Evolutionary conservation across 345 rosid genomes (phyloP).

Genomic region (Syzygium jambos): DNA sequence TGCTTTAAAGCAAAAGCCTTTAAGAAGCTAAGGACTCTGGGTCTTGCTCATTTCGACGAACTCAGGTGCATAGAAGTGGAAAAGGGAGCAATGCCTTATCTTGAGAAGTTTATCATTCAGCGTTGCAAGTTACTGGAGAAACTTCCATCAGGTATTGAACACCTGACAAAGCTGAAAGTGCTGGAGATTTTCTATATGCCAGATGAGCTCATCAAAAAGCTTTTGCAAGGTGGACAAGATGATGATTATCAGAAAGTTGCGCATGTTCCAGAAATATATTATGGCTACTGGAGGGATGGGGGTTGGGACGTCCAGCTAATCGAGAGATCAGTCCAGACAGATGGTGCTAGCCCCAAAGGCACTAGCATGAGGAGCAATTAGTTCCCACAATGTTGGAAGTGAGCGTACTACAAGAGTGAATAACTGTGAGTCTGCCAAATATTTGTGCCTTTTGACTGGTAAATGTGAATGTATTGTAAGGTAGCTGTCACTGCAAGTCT

Average conservation of each 20-base stretch:
- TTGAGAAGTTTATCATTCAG: slow-evolving; percentile 14
- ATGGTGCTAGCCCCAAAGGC: background rate
- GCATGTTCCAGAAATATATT: slow-evolving; percentile 16
- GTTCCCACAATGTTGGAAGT: slow-evolving; percentile 11
- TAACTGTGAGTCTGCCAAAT: background rate
- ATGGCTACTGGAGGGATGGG: slow-evolving; percentile 17
- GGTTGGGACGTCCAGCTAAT: slow-evolving; percentile 17
- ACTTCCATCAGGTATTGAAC: slow-evolving; percentile 20
- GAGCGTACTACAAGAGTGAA: background rate
- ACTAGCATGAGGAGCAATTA: slow-evolving; percentile 1
- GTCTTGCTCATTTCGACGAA: slow-evolving; percentile 16
- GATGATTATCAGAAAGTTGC: too few relatives aligned
- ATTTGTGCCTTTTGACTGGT: background rate
- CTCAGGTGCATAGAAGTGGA: slow-evolving; percentile 9
- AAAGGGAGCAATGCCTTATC: slow-evolving; percentile 13
- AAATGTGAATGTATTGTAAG: background rate
- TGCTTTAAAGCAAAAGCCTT: slow-evolving; percentile 14
- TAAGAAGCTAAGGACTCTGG: slow-evolving; percentile 12
- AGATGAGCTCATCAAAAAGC: slow-evolving; percentile 9
- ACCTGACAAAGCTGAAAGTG: slow-evolving; percentile 14
- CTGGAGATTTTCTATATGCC: slow-evolving; percentile 22
- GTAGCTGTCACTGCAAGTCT: background rate
- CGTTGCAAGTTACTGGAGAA: slow-evolving; percentile 6
- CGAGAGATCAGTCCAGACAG: background rate
- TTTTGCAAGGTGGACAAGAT: slow-evolving; percentile 1